Evolutionary conservation across 2,329 filamentous ascomycete genomes (phyloP).

Genomic region (Cladosporium halotolerans): DNA sequence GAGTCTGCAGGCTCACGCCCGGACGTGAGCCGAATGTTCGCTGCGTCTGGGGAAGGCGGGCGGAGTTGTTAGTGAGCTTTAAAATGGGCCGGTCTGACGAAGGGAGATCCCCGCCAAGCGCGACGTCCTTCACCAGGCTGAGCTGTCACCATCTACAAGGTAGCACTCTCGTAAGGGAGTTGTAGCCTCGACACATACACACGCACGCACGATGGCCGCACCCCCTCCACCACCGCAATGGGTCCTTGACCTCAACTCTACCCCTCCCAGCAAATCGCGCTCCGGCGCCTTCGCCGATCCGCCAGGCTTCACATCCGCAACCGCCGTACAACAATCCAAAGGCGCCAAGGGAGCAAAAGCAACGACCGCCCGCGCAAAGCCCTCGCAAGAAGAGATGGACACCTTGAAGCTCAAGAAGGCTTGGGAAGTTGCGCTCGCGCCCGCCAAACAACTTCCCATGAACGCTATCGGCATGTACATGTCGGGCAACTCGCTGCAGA

Average conservation of each 20-base stretch:
- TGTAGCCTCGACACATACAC: background rate
- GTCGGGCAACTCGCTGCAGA: constrained; percentile 96
- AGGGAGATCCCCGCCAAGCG: too few relatives aligned
- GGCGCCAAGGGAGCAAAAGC: constrained; percentile 17
- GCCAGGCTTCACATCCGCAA: constrained; percentile 64
- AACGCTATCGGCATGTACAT: constrained; percentile 99
- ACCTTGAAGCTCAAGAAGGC: constrained; percentile 96
- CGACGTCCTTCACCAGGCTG: too few relatives aligned
- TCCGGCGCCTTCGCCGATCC: constrained; percentile 70
- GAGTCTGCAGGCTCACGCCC: background rate
- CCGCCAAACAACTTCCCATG: constrained; percentile 93
- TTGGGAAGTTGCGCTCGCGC: constrained; percentile 92
- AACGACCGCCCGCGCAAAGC: constrained; percentile 53
- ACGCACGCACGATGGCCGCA: constrained; percentile 1
- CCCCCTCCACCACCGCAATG: constrained; percentile 62
- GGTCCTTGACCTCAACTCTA: constrained; percentile 71
- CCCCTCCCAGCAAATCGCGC: constrained; percentile 62
- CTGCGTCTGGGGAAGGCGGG: constrained; percentile 1
- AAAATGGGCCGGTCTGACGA: background rate
- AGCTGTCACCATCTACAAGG: background rate
- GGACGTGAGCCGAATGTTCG: background rate
- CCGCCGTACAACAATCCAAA: constrained; percentile 17
- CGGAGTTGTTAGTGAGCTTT: constrained; percentile 2
- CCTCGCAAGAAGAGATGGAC: constrained; percentile 80
- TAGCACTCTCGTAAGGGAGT: background rate